phyloP scores from a whole-genome alignment of 2,329 filamentous ascomycete genomes.

The Aspergillus quadricinctus region DNA sequence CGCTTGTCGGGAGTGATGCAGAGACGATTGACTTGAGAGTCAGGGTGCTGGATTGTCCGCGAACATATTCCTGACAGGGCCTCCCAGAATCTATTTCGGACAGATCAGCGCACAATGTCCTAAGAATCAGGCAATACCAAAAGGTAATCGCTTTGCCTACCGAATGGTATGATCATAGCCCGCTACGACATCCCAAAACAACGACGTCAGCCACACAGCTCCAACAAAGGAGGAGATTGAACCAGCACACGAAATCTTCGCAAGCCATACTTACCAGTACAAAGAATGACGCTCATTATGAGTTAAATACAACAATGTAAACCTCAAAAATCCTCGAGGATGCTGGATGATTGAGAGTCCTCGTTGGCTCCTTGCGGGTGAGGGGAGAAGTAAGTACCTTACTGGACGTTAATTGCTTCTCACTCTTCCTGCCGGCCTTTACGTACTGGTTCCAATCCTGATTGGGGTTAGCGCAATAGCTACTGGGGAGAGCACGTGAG shows the following conservation, averaged over 20 bases:
- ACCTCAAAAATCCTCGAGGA: constrained; percentile 1
- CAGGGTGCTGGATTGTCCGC: constrained; percentile 93
- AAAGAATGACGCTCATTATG: constrained; percentile 63
- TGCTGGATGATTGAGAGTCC: constrained; percentile 1
- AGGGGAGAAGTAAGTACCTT: background rate
- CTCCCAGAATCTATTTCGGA: constrained; percentile 78
- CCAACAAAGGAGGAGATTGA: background rate
- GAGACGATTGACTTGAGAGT: constrained; percentile 96
- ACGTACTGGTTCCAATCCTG: background rate
- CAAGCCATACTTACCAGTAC: constrained; percentile 51
- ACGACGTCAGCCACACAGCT: background rate
- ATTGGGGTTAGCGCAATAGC: background rate
- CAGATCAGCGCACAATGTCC: constrained; percentile 2
- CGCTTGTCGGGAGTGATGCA: constrained; percentile 98
- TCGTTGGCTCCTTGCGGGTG: background rate
- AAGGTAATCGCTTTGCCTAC: constrained; percentile 40
- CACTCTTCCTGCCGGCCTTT: constrained; percentile 14
- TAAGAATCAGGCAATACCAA: background rate
- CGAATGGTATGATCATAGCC: constrained; percentile 73
- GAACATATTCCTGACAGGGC: constrained; percentile 96
- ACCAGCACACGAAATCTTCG: background rate
- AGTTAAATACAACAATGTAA: background rate
- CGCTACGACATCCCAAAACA: constrained; percentile 40
- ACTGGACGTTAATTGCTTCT: background rate
- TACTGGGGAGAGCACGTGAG: constrained; percentile 8